Base-by-base conservation (phyloP, 495 filamentous ascomycete species). In the Aspergillus baeticus region DNA sequence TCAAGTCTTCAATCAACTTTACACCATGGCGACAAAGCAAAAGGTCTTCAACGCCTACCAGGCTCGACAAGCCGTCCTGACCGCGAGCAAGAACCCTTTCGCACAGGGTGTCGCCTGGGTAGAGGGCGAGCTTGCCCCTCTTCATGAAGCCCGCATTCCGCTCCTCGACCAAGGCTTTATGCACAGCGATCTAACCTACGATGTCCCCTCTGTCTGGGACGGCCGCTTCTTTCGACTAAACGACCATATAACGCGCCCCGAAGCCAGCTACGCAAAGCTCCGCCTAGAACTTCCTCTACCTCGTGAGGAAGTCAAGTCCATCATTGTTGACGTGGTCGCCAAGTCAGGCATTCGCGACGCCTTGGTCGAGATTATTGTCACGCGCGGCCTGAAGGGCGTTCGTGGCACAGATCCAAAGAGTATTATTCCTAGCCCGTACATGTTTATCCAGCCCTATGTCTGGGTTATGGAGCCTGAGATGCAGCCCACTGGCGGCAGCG, bases 121-220 rank as follows among this genome's bases (percentile, higher is more conserved):
- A 2, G 68, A 66, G 22, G 71, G 69, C 0, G 53, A 67, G 35
- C 41, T 69, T 15, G 44, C 62, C 1, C 69, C 68, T 2, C 65
- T 76, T 14, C 35, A 46, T 33, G 56, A 73, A 45, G 73, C 73
- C 0, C 71, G 65, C 41, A 74, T 76, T 26, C 73, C 73, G 0
- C 56, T 76, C 3, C 47, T 72, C 1, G 73, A 76, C 52, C 66
- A 76, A 59, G 73, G 73, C 29, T 76, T 76, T 54, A 56, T 74
- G 50, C 73, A 71, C 57, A 68, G 71, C 61, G 73, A 76, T 31
- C 52, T 76, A 23, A 72, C 70, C 20, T 76, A 76, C 52, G 73
- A 76, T 43, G 73, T 76, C 3, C 73, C 73, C 5, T 63, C 69
- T 0, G 65, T 76, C 26, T 74, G 73, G 73, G 68, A 74, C 45